phyloP scores from a whole-genome alignment of 352 stramenopile genomes.

The Pythium scleroteichum region DNA sequence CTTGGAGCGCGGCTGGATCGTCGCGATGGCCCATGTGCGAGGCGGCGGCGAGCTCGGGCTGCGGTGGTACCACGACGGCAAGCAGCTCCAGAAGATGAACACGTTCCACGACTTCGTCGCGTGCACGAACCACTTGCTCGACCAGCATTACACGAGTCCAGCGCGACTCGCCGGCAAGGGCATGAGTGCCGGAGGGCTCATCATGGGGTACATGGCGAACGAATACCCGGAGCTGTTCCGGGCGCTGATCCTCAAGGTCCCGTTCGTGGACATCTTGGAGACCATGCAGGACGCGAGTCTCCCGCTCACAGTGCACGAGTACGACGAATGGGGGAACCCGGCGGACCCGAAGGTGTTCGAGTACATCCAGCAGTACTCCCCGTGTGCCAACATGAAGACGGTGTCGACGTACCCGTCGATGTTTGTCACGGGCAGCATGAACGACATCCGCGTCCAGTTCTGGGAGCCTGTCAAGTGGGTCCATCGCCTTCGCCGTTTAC shows the following conservation, averaged over 20 bases:
- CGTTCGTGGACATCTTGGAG: conserved; percentile 87
- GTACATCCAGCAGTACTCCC: conserved; percentile 86
- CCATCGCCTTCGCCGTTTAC: conserved; percentile 63
- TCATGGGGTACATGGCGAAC: conserved; percentile 89
- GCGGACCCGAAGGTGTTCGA: conserved; percentile 37
- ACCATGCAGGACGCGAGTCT: conserved; percentile 88
- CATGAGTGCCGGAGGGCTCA: conserved; percentile 83
- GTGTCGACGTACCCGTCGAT: conserved; percentile 64
- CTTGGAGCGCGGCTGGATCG: conserved; percentile 84
- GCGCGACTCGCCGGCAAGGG: conserved; percentile 70
- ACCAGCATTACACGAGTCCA: conserved; percentile 63
- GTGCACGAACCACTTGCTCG: conserved; percentile 64
- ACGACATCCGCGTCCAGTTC: conserved; percentile 82
- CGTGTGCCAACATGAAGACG: conserved; percentile 65
- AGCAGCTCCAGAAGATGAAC: conserved; percentile 77
- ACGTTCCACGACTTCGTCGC: conserved; percentile 86
- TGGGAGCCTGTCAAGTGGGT: conserved; percentile 89
- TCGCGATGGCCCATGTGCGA: conserved; percentile 89
- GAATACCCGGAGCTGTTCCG: conserved; percentile 68
- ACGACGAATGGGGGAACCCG: conserved; percentile 91
- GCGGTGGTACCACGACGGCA: conserved; percentile 86
- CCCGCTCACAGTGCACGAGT: conserved; percentile 90
- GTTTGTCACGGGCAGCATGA: conserved; percentile 82
- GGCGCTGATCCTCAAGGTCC: conserved; percentile 85
- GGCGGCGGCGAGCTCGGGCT: conserved; percentile 88